phyloP scores from a whole-genome alignment of 2,329 filamentous ascomycete species.

The Lecanicillium sp. region DNA sequence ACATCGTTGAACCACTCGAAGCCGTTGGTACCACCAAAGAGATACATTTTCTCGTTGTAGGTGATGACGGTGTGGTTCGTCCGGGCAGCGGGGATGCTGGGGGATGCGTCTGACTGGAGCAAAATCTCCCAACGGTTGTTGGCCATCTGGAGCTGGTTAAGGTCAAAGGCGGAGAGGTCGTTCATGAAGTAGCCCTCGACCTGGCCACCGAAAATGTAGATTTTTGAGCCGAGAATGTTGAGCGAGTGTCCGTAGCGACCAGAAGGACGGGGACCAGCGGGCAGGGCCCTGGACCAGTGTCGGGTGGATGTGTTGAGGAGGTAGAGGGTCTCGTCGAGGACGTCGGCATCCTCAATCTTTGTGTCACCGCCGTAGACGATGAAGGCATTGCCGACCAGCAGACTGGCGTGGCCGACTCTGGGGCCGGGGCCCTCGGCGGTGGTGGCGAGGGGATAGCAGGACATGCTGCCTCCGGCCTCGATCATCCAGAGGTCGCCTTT shows the following conservation, averaged over 20 bases:
- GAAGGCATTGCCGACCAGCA: constrained; percentile 95
- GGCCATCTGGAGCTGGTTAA: constrained; percentile 88
- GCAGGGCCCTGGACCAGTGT: constrained; percentile 93
- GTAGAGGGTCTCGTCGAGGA: constrained; percentile 91
- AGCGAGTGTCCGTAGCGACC: constrained; percentile 94
- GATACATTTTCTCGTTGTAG: constrained; percentile 86
- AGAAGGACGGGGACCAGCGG: constrained; percentile 75
- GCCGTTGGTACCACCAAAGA: constrained; percentile 97
- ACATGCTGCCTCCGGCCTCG: constrained; percentile 79
- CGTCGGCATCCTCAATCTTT: constrained; percentile 88
- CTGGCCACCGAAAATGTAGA: constrained; percentile 95
- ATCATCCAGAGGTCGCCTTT: constrained; percentile 98
- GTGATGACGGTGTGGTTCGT: constrained; percentile 94
- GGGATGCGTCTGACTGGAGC: constrained; percentile 54
- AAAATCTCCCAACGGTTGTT: constrained; percentile 92
- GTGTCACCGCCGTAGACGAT: constrained; percentile 99
- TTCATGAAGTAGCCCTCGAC: constrained; percentile 99
- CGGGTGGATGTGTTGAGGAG: constrained; percentile 95
- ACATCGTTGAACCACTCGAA: constrained; percentile 98
- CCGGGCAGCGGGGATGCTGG: constrained; percentile 69
- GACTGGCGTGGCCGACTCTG: constrained; percentile 85
- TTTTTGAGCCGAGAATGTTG: constrained; percentile 94
- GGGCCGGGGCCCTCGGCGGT: constrained; percentile 92
- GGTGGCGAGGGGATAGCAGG: constrained; percentile 86
- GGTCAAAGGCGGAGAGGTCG: constrained; percentile 87